These are phyloP conservation scores for Sambucus nigra DNA, from an alignment of 129 eudicot species.

Conservation along the genomic window DNA sequence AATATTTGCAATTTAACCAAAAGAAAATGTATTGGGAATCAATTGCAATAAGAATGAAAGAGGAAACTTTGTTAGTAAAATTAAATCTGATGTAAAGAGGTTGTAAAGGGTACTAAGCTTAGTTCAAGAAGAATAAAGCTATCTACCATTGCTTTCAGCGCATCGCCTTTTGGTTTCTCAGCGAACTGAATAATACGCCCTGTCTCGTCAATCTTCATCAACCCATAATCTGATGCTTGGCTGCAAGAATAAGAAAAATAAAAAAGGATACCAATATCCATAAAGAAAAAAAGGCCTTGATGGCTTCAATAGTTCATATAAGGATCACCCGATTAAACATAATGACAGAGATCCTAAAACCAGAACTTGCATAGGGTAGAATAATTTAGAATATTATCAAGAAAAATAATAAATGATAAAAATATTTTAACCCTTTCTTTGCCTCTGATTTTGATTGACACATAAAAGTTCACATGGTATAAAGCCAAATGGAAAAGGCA, in stretches of 20 bases:
- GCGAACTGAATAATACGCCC: constrained; percentile 63
- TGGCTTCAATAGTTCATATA: background rate
- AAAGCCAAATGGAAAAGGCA: background rate
- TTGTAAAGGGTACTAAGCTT: background rate
- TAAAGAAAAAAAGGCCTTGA: too few relatives aligned
- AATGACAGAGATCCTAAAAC: too few relatives aligned
- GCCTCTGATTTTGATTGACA: background rate
- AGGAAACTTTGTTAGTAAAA: too few relatives aligned
- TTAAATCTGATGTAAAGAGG: background rate
- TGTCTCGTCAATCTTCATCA: constrained; percentile 68
- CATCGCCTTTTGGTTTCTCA: constrained; percentile 81
- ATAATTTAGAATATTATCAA: too few relatives aligned
- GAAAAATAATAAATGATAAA: too few relatives aligned
- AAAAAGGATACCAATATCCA: too few relatives aligned
- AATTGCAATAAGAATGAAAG: too few relatives aligned
- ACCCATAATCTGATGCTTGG: constrained; percentile 80
- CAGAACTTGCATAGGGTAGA: too few relatives aligned
- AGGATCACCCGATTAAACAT: too few relatives aligned
- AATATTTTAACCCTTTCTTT: too few relatives aligned
- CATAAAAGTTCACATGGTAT: background rate
- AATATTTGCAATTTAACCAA: too few relatives aligned
- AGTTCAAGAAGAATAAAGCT: background rate
- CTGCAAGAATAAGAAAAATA: constrained; percentile 25
- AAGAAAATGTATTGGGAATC: too few relatives aligned
- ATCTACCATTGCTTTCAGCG: constrained; percentile 64